Evolutionary conservation across 441 rosid species (phyloP), one percentile per base, ranked within the genome.

Genomic region (Aquilaria agallochum): DNA sequence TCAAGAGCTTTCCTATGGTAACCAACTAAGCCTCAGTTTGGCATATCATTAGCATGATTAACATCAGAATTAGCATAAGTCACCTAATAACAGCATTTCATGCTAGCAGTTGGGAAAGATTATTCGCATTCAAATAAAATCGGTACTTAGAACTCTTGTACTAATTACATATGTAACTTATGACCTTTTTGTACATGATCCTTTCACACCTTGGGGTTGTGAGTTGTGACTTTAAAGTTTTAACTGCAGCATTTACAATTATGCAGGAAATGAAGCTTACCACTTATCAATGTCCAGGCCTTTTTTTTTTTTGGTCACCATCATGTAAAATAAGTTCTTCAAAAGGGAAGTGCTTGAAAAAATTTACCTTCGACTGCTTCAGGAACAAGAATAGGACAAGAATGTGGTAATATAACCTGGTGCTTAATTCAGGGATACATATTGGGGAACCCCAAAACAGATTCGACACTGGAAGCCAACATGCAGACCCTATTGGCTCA

Each of bases 241-340:
- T 44, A 36, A 3, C 49, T 60, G 56, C 30, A 5, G 62, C 27
- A 1, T 20, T 20, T 20, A 2, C 42, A 10, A 10, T 69, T 34
- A 12, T 47, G 73, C 86, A 90, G 95, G 77, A 63, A 85, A 90
- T 44, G 81, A 79, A 11, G 75, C 61, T 58, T 62, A 60, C 90
- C 90, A 30, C n/a, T 56, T 6, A 72, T 85, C 45, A 81, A 83
- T 66, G 63, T 87, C n/a, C 80, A 85, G 93, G 96, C 82, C 45
- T 30, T 64, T 10, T 49, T 50, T 11, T 44, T n/a, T 6, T 12
- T 8, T 57, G 30, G 9, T 27, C 50, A 8, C 31, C 11, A 2
- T 66, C 5, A 55, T 44, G 45, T 32, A 20, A 20, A 20, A 20
- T 20, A 20, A 20, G 27, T 20, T 20, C 27, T 20, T 20, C 27